These are phyloP conservation scores for Trichocladium uniseriatum DNA, from an alignment of 495 filamentous ascomycete genomes.

Conservation along the genomic window DNA sequence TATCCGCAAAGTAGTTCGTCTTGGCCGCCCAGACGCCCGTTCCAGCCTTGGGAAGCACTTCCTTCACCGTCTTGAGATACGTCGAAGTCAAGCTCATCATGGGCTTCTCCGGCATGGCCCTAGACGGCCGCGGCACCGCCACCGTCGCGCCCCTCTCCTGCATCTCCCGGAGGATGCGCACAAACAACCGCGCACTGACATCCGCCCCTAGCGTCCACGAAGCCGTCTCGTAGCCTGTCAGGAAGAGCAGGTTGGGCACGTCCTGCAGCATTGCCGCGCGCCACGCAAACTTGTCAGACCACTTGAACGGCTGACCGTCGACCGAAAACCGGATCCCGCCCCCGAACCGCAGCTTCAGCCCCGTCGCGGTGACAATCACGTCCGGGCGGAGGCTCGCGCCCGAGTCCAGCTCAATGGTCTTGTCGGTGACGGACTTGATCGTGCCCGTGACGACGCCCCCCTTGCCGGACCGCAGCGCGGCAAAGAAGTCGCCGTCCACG, in stretches of 20 bases:
- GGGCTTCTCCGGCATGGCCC: slow-evolving; percentile 1
- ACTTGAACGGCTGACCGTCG: not conserved
- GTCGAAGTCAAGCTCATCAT: slow-evolving; percentile 6
- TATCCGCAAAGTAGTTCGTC: slow-evolving; percentile 7
- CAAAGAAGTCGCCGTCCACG: slow-evolving; percentile 8
- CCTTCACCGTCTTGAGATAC: slow-evolving; percentile 1
- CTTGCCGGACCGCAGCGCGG: slow-evolving; percentile 4
- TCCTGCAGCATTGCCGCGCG: slow-evolving; percentile 1
- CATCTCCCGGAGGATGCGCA: slow-evolving; percentile 1
- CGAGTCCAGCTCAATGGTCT: slow-evolving; percentile 1
- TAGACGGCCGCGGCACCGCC: not conserved
- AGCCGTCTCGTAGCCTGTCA: slow-evolving; percentile 5
- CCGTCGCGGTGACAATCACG: slow-evolving; percentile 5
- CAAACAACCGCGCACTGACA: not conserved
- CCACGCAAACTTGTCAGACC: slow-evolving; percentile 1
- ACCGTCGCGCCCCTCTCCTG: not conserved
- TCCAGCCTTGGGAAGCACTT: slow-evolving; percentile 4
- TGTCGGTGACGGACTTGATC: not conserved
- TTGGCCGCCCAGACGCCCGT: slow-evolving; percentile 6
- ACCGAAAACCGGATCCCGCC: not conserved
- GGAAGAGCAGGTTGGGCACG: slow-evolving; percentile 5
- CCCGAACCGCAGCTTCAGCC: slow-evolving; percentile 3
- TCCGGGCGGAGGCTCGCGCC: slow-evolving; percentile 1
- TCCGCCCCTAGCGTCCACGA: slow-evolving; percentile 5
- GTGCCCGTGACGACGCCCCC: slow-evolving; percentile 1